Conservation (phyloP, 139 green algal species). For the Trebouxia sp. region DNA sequence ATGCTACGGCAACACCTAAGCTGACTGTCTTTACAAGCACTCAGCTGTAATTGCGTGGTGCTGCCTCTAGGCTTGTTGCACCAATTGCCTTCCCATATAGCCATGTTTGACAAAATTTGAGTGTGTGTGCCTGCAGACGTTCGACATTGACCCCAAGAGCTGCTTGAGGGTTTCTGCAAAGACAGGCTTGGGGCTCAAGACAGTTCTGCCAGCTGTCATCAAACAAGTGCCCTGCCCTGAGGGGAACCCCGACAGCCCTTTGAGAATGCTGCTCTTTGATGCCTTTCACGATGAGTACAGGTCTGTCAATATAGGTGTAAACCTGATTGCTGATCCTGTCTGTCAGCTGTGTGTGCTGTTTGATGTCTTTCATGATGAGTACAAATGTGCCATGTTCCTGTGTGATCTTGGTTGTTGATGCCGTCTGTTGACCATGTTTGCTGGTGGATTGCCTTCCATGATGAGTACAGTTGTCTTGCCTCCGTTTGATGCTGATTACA, state of each 20-base stretch:
- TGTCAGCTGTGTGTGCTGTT: constrained; percentile 45
- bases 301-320: constrained; percentile 34
- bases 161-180: constrained; percentile 73
- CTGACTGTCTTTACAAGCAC: too few species aligned
- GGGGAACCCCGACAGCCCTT: constrained; percentile 40
- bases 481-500: too few species aligned
- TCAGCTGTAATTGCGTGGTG: too few species aligned
- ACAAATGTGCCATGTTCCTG: constrained; percentile 48
- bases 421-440: background rate
- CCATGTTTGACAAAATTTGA: background rate
- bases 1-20: too few species aligned
- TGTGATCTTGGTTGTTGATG: background rate
- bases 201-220: constrained; percentile 77
- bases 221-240: constrained; percentile 60
- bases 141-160: constrained; percentile 27
- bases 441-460: constrained; percentile 88
- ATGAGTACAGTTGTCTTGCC: too few species aligned
- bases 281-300: constrained; percentile 86
- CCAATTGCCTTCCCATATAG: background rate
- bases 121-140: constrained; percentile 18
- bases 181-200: constrained; percentile 64
- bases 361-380: constrained; percentile 90
- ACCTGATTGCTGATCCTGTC: background rate
- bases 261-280: constrained; percentile 89
- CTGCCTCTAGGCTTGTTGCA: too few species aligned